These are phyloP conservation scores for Elaeagnus macrophylla DNA, from an alignment of 306 rosid species.

Conservation along the genomic window DNA sequence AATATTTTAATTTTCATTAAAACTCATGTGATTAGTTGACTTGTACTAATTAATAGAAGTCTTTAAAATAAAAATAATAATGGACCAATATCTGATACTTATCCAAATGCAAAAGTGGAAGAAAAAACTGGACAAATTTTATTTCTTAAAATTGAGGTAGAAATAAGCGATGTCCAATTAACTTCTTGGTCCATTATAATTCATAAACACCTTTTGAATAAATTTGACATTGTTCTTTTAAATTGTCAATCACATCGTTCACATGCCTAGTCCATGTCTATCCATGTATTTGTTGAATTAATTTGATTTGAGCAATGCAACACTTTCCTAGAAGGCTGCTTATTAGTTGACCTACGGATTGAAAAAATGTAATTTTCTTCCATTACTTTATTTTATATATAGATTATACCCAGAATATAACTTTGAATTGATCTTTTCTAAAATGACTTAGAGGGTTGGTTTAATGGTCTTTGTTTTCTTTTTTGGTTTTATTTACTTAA, in stretches of 20 bases:
- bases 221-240: constrained; percentile 19
- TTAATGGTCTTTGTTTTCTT: no score
- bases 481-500: no score
- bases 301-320: background rate
- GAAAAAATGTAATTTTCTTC: constrained; percentile 1
- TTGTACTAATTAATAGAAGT: background rate
- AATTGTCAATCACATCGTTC: constrained; percentile 21
- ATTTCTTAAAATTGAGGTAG: no score
- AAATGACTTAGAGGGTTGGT: no score
- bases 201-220: no score
- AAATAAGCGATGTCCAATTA: no score
- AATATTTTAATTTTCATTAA: no score
- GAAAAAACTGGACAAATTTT: no score
- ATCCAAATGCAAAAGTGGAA: constrained; percentile 23
- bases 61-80: background rate
- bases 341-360: constrained; percentile 28
- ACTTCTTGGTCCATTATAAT: no score
- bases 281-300: background rate
- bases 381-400: background rate
- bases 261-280: background rate
- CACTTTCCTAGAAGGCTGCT: constrained; percentile 37
- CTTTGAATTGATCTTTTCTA: no score
- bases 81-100: constrained; percentile 2
- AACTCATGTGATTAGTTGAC: constrained; percentile 4
- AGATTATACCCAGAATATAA: background rate